A percentile compares a stretch with the other conserved stretches of the same genome.
phyloP scores from a whole-genome alignment of 495 filamentous ascomycete genomes.

The Annulohypoxylon moriforme region DNA sequence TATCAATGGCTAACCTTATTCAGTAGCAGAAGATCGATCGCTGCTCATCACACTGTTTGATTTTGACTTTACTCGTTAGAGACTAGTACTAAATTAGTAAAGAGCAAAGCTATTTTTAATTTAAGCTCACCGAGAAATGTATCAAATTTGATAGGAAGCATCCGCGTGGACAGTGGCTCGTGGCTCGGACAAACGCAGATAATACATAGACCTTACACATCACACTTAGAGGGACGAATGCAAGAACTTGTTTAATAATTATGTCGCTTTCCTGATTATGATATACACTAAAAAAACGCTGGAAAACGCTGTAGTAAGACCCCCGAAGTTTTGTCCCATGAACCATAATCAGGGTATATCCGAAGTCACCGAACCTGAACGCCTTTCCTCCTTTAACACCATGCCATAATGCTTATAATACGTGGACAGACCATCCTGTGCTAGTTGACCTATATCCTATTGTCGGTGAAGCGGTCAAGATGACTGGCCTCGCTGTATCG shows the following conservation, averaged over 20 bases:
- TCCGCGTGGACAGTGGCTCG: neutral
- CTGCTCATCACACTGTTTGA: neutral
- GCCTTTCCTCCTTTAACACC: slow-evolving; percentile 37
- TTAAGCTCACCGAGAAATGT: neutral
- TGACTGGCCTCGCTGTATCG: slow-evolving; percentile 61
- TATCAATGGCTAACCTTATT: neutral
- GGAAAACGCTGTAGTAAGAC: slow-evolving; percentile 13
- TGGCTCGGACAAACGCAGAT: too few species aligned
- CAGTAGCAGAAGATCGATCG: neutral
- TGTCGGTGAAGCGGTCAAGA: slow-evolving; percentile 41
- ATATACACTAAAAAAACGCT: slow-evolving; percentile 5
- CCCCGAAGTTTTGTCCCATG: slow-evolving; percentile 29
- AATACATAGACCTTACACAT: neutral
- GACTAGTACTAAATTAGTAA: neutral
- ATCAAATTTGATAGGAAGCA: neutral
- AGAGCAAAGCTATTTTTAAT: neutral
- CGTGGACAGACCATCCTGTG: neutral
- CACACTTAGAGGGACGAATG: neutral
- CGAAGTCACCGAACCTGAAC: slow-evolving; percentile 36
- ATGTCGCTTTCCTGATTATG: slow-evolving; percentile 14
- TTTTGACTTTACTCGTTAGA: neutral
- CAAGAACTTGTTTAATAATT: slow-evolving; percentile 7
- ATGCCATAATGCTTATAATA: slow-evolving; percentile 16
- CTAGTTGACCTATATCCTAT: slow-evolving; percentile 27
- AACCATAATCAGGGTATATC: slow-evolving; percentile 41